phyloP scores from a whole-genome alignment of 1,284 basidiomycete species.

The Pascua sp. region DNA sequence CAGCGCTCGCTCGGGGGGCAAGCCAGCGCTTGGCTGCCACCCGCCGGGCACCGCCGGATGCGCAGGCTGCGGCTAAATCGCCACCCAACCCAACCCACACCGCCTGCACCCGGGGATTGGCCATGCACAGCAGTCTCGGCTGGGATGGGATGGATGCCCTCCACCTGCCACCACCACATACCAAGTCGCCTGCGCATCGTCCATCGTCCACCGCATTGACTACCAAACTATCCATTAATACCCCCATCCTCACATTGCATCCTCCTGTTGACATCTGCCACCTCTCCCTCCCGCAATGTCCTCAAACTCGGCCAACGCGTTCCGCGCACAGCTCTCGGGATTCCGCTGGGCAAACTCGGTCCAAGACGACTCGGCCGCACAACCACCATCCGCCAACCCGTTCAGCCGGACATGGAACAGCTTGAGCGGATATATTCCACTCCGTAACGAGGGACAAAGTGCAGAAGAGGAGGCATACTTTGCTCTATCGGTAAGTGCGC shows the following conservation, averaged over 20 bases:
- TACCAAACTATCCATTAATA: background rate
- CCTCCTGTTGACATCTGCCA: background rate
- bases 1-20: no score
- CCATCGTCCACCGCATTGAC: no score
- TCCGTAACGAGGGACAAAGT: constrained; percentile 73
- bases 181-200: no score
- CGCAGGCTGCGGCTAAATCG: no score
- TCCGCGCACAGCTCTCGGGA: constrained; percentile 51
- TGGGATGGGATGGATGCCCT: no score
- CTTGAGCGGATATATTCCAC: constrained; percentile 72
- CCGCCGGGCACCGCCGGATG: no score
- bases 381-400: constrained; percentile 55
- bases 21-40: no score
- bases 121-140: no score
- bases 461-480: constrained; percentile 98
- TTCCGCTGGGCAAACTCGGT: constrained; percentile 79
- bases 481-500: constrained; percentile 69
- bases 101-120: no score
- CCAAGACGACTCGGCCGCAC: constrained; percentile 65
- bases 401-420: constrained; percentile 55
- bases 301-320: constrained; percentile 33
- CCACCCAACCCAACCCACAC: no score
- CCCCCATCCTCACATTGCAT: background rate
- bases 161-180: no score
- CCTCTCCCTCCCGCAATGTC: constrained; percentile 22